Base-by-base conservation (phyloP, 139 green algal genomes). In the Diplosphaera chodatii region DNA sequence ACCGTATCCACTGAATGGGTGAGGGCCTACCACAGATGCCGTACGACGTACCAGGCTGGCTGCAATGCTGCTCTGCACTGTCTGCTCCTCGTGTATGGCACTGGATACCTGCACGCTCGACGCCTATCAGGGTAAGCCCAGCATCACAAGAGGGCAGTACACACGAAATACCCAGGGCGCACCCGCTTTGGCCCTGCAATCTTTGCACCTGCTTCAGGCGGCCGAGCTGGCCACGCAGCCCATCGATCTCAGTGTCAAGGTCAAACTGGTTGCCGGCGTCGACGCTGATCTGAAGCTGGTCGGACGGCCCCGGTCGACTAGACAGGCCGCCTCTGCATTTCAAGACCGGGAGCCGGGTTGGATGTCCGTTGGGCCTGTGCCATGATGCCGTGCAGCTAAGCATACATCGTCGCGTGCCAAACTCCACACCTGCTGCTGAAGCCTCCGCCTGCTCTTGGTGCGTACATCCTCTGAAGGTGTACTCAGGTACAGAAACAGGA, bases 131-230 rank as follows among this genome's bases (percentile, higher is more conserved):
- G n/a, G n/a, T n/a, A n/a, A n/a, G n/a, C n/a, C n/a, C n/a, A n/a
- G n/a, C n/a, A n/a, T n/a, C n/a, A n/a, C n/a, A n/a, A n/a, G n/a
- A n/a, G n/a, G n/a, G n/a, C n/a, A n/a, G n/a, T n/a, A n/a, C n/a
- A n/a, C n/a, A n/a, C n/a, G n/a, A n/a, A n/a, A n/a, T n/a, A n/a
- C n/a, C n/a, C n/a, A n/a, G n/a, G n/a, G n/a, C n/a, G n/a, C n/a
- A n/a, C n/a, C n/a, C n/a, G n/a, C n/a, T n/a, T n/a, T n/a, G n/a
- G n/a, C n/a, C n/a, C n/a, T n/a, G n/a, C n/a, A n/a, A n/a, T n/a
- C n/a, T n/a, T n/a, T n/a, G 1, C 64, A 84, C 76, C 79, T 80
- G 41, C 65, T 84, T 84, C 10, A 84, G 40, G 10, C 70, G 56
- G 20, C 79, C 70, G 40, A 84, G 32, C 31, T 77, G 70, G n/a